Evolutionary conservation across 805 yeast genomes (phyloP), one percentile per base, ranked within the genome.

Genomic region (Jamesozyma gamospora): DNA sequence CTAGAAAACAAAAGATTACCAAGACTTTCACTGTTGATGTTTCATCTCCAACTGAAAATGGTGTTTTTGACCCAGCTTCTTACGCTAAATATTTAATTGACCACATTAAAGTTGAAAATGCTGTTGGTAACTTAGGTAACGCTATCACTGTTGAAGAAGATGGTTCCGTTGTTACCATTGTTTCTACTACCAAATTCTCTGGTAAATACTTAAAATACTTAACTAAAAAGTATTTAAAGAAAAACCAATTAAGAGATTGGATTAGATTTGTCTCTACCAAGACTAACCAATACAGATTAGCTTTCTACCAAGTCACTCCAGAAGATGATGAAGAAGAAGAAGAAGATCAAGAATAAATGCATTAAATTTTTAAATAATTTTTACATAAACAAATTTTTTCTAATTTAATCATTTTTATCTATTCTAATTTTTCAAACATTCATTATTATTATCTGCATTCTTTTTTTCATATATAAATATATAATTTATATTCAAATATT

Each of bases 161-260:
- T 66, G 73, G 79, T 77, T 80, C 82, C 75, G 78, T 84, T 67
- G 80, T 84, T 66, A 86, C 92, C 65, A 84, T 87, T 67, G 78
- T 75, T 55, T 75, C 96, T 56, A 79, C 82, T 72, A 72, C 94
- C 72, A 82, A 86, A 75, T 90, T 92, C 92, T 88, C 96, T 58
- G 99, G 98, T 75, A 90, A 94, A 77, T 92, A 92, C 94, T 82
- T 90, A 71, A 92, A 94, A 79, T 92, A 92, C 94, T 77, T 92
- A 69, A 85, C 97, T 66, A 94, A 92, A 87, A 90, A 94, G 79
- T 92, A 85, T 92, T 85, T 92, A 74, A 94, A 90, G 95, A 92
- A 92, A 85, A 86, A 88, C 90, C 94, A 85, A 75, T 84, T 90
- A 77, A 87, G 96, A 79, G 97, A 92, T 79, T 90, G 97, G 97